Evolutionary conservation across 306 rosid genomes (phyloP).

Genomic region (Corylus americana): DNA sequence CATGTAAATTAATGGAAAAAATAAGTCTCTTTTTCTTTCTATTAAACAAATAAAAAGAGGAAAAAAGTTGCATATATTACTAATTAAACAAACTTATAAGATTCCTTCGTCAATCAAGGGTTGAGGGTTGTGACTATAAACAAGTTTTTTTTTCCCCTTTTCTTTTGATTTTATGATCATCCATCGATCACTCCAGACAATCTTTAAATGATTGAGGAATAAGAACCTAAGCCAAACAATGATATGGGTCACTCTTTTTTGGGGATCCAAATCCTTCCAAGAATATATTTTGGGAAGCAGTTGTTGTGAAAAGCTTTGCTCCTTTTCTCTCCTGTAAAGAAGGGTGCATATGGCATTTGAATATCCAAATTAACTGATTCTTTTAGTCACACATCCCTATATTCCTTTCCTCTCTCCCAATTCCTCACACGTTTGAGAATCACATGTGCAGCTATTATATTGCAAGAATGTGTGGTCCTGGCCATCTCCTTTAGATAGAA

Average conservation of each 20-base stretch:
- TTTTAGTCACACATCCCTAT: conserved; percentile 17
- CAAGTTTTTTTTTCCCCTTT: not conserved
- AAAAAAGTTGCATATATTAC: not conserved
- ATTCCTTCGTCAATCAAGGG: conserved; percentile 1
- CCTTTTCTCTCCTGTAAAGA: conserved; percentile 40
- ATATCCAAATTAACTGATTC: conserved; percentile 36
- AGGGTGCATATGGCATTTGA: conserved; percentile 39
- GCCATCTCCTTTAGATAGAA: no score
- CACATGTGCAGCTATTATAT: not conserved
- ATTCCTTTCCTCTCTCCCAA: conserved; percentile 30
- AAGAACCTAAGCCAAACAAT: conserved; percentile 41
- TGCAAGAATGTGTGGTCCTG: no score
- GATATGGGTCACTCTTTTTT: conserved; percentile 26
- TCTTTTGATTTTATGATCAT: conserved; percentile 25
- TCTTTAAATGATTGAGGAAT: conserved; percentile 50
- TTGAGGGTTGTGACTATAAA: not conserved
- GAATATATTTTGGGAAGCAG: conserved; percentile 31
- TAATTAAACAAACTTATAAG: not conserved
- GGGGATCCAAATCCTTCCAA: conserved; percentile 34
- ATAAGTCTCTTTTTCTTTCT: not conserved
- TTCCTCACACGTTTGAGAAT: not conserved
- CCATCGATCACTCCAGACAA: not conserved
- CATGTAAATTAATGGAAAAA: not conserved
- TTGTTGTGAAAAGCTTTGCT: conserved; percentile 43
- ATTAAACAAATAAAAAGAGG: not conserved